Base-by-base conservation (phyloP, 306 rosid genomes). In the Lablab purpureus region DNA sequence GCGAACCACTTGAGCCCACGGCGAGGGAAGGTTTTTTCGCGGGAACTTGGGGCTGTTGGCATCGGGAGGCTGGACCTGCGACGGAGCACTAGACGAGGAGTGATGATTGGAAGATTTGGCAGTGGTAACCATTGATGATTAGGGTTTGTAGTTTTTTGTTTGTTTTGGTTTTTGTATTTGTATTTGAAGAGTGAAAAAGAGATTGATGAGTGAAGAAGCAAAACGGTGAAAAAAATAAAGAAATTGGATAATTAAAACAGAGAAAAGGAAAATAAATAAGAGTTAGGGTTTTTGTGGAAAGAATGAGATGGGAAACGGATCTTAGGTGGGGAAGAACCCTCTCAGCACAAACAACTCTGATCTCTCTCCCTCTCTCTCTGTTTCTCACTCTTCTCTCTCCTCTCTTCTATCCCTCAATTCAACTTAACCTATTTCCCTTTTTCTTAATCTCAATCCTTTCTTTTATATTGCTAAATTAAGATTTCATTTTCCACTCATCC, bases 1-100 rank as follows among this genome's bases (percentile, higher is more conserved):
- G 56, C 90, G 90, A 25, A 94, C 97, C 6, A 94, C 87, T 40
- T 89, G 85, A 14, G 96, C 87, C 98, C 98, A 90, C 1, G 88
- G 92, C 4, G 91, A 73, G 43, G 83, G 59, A n/a, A 83, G 81
- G n/a, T 75, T 81, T 72, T 62, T 71, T 41, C 81, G 85, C 75
- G 67, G 77, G 36, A 85, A 80, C 49, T 77, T 87, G 0, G 89
- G 87, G 82, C 73, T 62, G 56, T 12, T 50, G n/a, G 4, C 41
- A 14, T 79, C 66, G 40, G 50, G 72, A 12, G 71, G 43, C 21
- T 21, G 59, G 32, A 41, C 59, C 73, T 59, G 34, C 27, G 36
- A 13, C 70, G 68, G 85, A 41, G 80, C 25, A 45, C 10, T 69
- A 2, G 78, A 54, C 11, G 87, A 83, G 18, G 89, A 85, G 71